Evolutionary conservation across 2,329 filamentous ascomycete genomes (phyloP), one percentile per base, ranked within the genome.

Genomic region (Periglandula ipomoeae): DNA sequence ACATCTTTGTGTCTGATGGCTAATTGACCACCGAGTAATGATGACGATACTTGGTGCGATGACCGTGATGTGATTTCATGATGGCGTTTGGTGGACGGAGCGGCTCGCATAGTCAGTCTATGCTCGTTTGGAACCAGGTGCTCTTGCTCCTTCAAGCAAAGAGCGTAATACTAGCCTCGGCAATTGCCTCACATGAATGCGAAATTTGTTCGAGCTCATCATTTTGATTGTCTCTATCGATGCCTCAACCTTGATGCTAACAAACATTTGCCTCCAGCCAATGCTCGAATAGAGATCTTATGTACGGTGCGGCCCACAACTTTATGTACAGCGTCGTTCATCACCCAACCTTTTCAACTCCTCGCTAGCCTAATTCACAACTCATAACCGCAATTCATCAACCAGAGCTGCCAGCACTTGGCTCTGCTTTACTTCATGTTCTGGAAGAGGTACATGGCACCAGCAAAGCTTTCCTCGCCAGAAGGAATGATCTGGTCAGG

Each of bases 1-100:
- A 81, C 52, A 84, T 97, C 46, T 96, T 96, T 63, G 58, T 70
- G 32, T 89, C 87, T 61, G 77, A 79, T 48, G 20, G 38, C 13
- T 55, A 39, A 44, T 15, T 3, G n/a, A 27, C n/a, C n/a, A n/a
- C n/a, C n/a, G 9, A 27, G 11, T n/a, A 42, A 42, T 26, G 4
- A 27, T 26, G 13, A n/a, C 20, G 1, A 27, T 30, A 2, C 17
- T 7, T 19, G 11, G 17, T 7, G 30, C 9, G 22, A 39, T 46
- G n/a, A 17, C 30, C 17, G n/a, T 27, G 7, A 15, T 9, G 27
- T 8, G 22, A 42, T 13, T 40, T 38, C 2, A 30, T 15, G 23
- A 48, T 26, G 11, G 30, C 11, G 44, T 17, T 11, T 39, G 37
- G 19, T 39, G 37, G 10, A 39, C 11, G 17, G 37, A 22, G 19